phyloP scores from a whole-genome alignment of 2,329 filamentous ascomycete genomes.

The Rutstroemia sp. region DNA sequence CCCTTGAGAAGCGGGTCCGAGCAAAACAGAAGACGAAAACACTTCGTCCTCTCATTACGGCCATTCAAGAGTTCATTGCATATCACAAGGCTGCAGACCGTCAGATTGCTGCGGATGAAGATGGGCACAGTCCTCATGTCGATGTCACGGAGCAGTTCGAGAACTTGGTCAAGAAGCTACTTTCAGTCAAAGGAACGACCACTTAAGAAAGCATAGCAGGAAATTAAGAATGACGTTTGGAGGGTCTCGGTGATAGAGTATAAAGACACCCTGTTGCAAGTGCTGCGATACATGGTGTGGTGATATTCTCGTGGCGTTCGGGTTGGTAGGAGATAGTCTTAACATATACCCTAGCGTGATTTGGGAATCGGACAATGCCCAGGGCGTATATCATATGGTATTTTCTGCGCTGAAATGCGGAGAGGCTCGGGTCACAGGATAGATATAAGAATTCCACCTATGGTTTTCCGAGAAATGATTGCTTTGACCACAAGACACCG shows the following conservation, averaged over 20 bases:
- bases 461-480: too few species aligned
- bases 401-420: neutral
- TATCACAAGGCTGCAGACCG: slow-evolving; percentile 53
- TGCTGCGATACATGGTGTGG: neutral
- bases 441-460: neutral
- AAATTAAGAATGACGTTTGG: neutral
- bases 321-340: neutral
- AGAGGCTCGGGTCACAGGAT: too few species aligned
- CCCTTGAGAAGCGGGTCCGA: slow-evolving; percentile 36
- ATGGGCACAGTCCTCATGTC: slow-evolving; percentile 36
- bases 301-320: slow-evolving; percentile 5
- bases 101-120: slow-evolving; percentile 34
- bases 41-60: slow-evolving; percentile 44
- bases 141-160: slow-evolving; percentile 35
- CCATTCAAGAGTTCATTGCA: slow-evolving; percentile 53
- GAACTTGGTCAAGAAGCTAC: slow-evolving; percentile 19
- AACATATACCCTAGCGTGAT: slow-evolving; percentile 9
- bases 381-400: neutral
- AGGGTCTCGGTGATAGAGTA: neutral
- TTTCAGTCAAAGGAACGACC: slow-evolving; percentile 1
- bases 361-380: neutral
- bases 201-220: neutral
- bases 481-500: neutral
- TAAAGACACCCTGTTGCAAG: slow-evolving; percentile 1
- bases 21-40: slow-evolving; percentile 37